Base-by-base conservation (phyloP, 1,139 yeast genomes). In the Saccharomyces hybrid region DNA sequence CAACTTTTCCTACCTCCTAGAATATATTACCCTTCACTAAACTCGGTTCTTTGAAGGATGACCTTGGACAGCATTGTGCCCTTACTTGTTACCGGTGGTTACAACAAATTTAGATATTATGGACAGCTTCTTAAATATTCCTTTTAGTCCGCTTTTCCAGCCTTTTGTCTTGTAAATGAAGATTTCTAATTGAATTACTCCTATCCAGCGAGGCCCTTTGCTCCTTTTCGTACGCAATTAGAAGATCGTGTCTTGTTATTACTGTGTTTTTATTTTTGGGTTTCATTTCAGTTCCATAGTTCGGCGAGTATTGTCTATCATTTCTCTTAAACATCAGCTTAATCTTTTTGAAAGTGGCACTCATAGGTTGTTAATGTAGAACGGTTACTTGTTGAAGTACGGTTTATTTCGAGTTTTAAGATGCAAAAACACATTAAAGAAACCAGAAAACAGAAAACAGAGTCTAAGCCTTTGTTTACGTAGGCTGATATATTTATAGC, bases 161-260 rank as follows among this genome's bases (percentile, higher is more conserved):
- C 25, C 44, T 16, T 20, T 38, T 38, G 5, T 8, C 44, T 16
- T 38, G 44, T 38, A 13, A 38, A 2, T 38, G 44, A 38, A 38
- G 8, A 38, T 38, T 16, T 9, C 44, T 38, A 38, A 38, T 38
- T 9, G 44, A 38, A 9, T 16, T 38, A 11, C 7, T 38, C n/a
- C 44, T 38, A 38, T 38, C 44, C 25, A 38, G 44, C 44, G 44
- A 38, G 3, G 44, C 44, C 44, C 44, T 38, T 38, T 38, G 44
- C 13, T 38, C 25, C 7, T 5, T 38, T 38, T 38, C 44, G 25
- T 38, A 6, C 25, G 44, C 44, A 9, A 38, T 38, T 5, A 50
- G 44, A 2, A 50, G 42, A 25, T 50, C 51, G 9, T 50, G 51
- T 25, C 51, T 50, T 29, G 51, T 50, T 20, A 50, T 31, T 7